phyloP scores from a whole-genome alignment of 139 green algal genomes.

The Chlamydomonas sp. region DNA sequence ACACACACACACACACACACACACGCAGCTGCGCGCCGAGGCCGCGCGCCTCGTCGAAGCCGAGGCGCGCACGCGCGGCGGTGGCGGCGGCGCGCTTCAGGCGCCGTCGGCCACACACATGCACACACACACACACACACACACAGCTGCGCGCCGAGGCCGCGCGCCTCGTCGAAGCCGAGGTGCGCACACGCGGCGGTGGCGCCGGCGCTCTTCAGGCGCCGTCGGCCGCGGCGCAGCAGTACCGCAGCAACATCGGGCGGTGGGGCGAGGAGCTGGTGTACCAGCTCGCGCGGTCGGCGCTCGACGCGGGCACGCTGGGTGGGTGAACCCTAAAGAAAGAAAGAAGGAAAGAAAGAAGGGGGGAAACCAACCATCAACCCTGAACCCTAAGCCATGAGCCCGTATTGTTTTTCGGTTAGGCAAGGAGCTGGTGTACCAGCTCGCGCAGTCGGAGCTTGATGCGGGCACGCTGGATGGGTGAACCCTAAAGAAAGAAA shows the following conservation, averaged over 20 bases:
- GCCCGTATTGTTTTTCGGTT: background rate
- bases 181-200: background rate
- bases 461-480: background rate
- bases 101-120: background rate
- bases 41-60: too few relatives aligned
- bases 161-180: background rate
- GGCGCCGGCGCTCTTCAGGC: background rate
- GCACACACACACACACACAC: background rate
- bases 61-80: too few relatives aligned
- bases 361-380: too few relatives aligned
- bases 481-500: too few relatives aligned
- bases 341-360: too few relatives aligned
- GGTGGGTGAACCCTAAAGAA: background rate
- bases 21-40: background rate
- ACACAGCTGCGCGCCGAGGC: background rate
- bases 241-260: constrained; percentile 1
- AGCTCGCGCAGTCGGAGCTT: background rate
- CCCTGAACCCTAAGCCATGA: too few relatives aligned
- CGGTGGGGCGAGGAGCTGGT: constrained; percentile 9
- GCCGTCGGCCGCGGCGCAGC: background rate
- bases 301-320: background rate
- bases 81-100: background rate
- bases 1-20: background rate
- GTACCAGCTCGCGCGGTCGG: background rate
- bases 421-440: constrained; percentile 2